A percentile compares a stretch with the other conserved stretches of the same genome.
Conservation (phyloP, 257 asterid genomes). For the Marsdenia floribunda region DNA sequence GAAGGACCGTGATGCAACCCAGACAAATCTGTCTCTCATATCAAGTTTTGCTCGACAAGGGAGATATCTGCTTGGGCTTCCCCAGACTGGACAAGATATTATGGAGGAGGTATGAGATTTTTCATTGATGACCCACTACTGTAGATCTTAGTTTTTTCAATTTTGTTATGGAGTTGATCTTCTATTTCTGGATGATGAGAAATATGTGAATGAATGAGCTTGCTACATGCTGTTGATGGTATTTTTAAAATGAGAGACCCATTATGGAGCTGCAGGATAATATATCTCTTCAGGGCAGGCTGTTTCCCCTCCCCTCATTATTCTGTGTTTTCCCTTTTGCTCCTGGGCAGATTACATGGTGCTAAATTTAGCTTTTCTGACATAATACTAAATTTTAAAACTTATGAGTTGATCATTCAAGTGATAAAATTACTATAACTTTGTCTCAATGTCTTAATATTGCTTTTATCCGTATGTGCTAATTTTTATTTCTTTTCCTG, state of each 20-base stretch:
- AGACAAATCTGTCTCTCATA: conserved; percentile 91
- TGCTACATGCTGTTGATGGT: background rate
- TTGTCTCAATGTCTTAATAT: background rate
- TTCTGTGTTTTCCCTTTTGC: background rate
- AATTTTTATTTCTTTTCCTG: conserved; percentile 16
- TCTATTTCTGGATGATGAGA: background rate
- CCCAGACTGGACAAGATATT: conserved; percentile 69
- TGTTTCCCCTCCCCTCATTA: background rate
- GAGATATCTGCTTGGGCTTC: conserved; percentile 84
- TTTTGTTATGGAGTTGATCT: background rate
- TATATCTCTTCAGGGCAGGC: background rate
- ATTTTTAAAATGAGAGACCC: background rate
- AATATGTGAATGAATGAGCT: background rate
- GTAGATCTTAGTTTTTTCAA: background rate
- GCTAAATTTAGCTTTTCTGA: background rate
- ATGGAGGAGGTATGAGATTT: conserved; percentile 66
- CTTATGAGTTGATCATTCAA: background rate
- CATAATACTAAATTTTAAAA: background rate
- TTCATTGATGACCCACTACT: background rate
- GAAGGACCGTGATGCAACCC: conserved; percentile 95
- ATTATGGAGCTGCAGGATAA: background rate
- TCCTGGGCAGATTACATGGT: background rate
- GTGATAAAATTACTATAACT: background rate
- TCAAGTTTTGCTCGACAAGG: conserved; percentile 98
- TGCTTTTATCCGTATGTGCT: conserved; percentile 21